Evolutionary conservation across 2,329 filamentous ascomycete species (phyloP), one percentile per base, ranked within the genome.

Genomic region (Venturia asperata): DNA sequence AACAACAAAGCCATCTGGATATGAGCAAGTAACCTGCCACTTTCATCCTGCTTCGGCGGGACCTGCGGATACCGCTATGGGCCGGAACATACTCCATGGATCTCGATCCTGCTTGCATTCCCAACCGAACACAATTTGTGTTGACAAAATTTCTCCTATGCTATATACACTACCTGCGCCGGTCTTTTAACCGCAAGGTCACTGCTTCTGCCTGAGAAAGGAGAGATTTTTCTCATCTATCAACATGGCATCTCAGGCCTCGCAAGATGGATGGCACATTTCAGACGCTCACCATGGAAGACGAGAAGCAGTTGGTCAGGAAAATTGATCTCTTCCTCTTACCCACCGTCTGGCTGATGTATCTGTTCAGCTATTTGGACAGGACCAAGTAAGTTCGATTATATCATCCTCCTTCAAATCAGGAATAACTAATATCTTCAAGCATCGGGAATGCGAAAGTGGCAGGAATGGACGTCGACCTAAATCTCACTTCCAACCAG

Each of bases 331-430:
- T 78, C 11, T 77, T 72, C 42, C 72, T 82, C 0, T 68, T 82
- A 39, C 80, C 80, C 7, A 77, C 74, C 0, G 79, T 82, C 37
- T 81, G 78, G 78, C 67, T 81, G 43, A 81, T 82, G 77, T 82
- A 81, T 65, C 69, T 81, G 24, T 70, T 81, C 9, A 78, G 76
- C 1, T 81, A 81, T 66, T 77, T 81, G 77, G 76, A 80, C 68
- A 66, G 76, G 45, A 75, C 74, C 34, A 75, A 76, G 52, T 58
- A n/a, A 58, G 52, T 58, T 37, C 15, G 5, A 37, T 37, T 1
- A n/a, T 15, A 41, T 10, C 19, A 27, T 17, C 30, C 24, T 15
- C 19, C 21, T 1, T 3, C 5, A 4, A 27, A 15, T 52, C 15
- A 10, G 21, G n/a, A 3, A 30, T 7, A 13, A n/a, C 52, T 58